Evolutionary conservation across 345 rosid species (phyloP), one percentile per base, ranked within the genome.

Genomic region (Hibiscus trionum): DNA sequence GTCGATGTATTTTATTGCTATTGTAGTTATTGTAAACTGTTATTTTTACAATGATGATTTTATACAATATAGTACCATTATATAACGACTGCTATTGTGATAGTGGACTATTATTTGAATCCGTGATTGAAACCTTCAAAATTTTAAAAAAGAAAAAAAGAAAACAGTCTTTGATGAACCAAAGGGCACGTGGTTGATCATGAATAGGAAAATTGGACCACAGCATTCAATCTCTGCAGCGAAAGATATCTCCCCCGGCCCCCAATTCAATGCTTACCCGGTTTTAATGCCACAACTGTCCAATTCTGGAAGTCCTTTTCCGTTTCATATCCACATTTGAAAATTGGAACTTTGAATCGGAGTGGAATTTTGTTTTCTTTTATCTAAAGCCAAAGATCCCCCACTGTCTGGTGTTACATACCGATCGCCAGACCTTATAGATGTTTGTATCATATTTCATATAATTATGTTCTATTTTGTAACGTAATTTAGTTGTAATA

Each of bases 151-250:
- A 0, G 10, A 17, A 16, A 17, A 31, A 24, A 2, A 15, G 15
- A 21, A 24, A 15, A 1, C 4, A 14, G 0, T 15, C 58, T 27
- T 47, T 24, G 26, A 15, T 27, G 21, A 67, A 67, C 14, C 24
- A 46, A 66, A 66, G 24, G 8, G 56, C 57, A 66, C 57, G 39
- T 47, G 37, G 39, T 26, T 66, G 57, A 66, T 66, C 70, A 46
- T 66, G 21, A 5, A 14, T 14, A 49, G 7, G 17, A 17, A 53
- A 3, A 49, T 1, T 6, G 70, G 42, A 15, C 71, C 71, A 49
- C 39, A 24, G 15, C 12, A 12, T 24, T 47, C 12, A 46, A 29
- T 15, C 16, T 24, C 70, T 26, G 9, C 37, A 49, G 7, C n/a
- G 2, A 47, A 4, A 66, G 21, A 55, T 55, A 3, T 26, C n/a